Evolutionary conservation across 805 yeast genomes (phyloP), one percentile per base, ranked within the genome.

Genomic region (Metschnikowia lachancei): DNA sequence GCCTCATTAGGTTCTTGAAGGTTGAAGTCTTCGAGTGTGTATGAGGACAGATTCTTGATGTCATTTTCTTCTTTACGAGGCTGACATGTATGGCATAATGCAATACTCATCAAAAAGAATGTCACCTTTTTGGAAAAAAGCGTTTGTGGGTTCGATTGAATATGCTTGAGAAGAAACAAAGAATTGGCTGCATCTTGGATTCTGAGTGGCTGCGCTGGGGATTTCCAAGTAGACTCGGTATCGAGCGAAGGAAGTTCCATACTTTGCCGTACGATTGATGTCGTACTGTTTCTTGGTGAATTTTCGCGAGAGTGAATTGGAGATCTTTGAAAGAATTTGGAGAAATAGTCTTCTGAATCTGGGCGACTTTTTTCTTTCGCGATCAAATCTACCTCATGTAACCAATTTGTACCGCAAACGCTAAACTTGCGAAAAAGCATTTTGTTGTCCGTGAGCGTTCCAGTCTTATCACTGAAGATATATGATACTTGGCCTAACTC

Each of bases 401-500:
- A 60, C 97, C 97, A 94, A 4, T 95, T 81, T 3, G 84, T 76
- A 2, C 99, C 99, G 43, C 86, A 84, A 4, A 94, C 83, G 9
- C 95, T 81, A 55, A 92, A 78, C 60, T 91, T 91, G 38, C 97
- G 76, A 64, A 94, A 94, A 22, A 92, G 69, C 99, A 94, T 94
- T 57, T 83, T 69, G 62, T 94, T 94, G 57, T 94, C 98, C 0
- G 99, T 94, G 50, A 94, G 75, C 0, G 99, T 94, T 9, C 99
- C 99, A 0, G 99, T 94, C 64, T 94, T 94, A 66, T 94, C 99
- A 50, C 96, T 87, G 63, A 94, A 94, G 3, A 94, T 78, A 61
- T 92, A 91, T 40, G 96, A 85, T 1, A 95, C 97, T 63, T 94
- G 99, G 2, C 99, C 99, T 57, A 94, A 72, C 66, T 94, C 99